Percentiles rank a stretch among this genome's conserved stretches.
Conservation (phyloP, 176 grass and related monocot species). For the Oryza rufipogon region DNA sequence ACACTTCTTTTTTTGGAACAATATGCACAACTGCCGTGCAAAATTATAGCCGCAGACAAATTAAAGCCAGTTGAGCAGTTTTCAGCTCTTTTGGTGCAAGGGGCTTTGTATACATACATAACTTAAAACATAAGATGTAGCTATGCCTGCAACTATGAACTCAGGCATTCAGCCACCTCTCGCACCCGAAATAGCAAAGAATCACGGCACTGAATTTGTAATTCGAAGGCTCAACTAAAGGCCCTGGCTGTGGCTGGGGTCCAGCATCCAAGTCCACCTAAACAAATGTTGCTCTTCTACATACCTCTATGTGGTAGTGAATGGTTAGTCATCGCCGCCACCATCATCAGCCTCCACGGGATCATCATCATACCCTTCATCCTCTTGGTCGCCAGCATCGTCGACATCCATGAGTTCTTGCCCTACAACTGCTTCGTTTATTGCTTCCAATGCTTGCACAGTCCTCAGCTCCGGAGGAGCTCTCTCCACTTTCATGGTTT, state of each 20-base stretch:
- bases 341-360: conserved; percentile 61
- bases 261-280: neutral
- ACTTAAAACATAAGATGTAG: neutral
- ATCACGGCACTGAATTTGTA: neutral
- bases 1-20: too few relatives aligned
- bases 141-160: neutral
- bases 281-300: neutral
- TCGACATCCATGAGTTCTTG: conserved; percentile 49
- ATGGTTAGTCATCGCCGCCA: conserved; percentile 48
- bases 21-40: too few relatives aligned
- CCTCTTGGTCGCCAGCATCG: conserved; percentile 53
- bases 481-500: conserved; percentile 58
- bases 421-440: conserved; percentile 45
- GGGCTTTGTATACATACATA: neutral
- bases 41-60: neutral
- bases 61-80: neutral
- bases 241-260: neutral
- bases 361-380: conserved; percentile 53
- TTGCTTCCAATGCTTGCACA: conserved; percentile 34
- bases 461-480: conserved; percentile 23
- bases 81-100: neutral
- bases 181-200: neutral
- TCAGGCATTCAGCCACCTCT: neutral
- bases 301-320: neutral
- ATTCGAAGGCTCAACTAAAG: neutral